Evolutionary conservation across 345 rosid species (phyloP).

Genomic region (Arabis hirsuta): DNA sequence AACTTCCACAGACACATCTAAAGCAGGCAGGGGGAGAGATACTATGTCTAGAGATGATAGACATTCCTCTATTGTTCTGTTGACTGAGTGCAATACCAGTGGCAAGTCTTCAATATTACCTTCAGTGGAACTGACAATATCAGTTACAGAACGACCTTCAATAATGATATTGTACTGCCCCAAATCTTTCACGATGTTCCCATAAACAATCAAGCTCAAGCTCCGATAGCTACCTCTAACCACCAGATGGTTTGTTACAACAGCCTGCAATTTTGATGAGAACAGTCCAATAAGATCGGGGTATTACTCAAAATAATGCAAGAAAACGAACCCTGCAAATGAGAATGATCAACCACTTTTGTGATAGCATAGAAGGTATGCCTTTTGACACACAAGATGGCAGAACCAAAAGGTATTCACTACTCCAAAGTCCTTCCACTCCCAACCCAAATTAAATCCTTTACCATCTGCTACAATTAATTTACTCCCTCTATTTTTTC

Average conservation of each 20-base stretch:
- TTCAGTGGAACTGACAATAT: slow-evolving; percentile 82
- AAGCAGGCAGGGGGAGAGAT: slow-evolving; percentile 56
- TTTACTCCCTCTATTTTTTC: slow-evolving; percentile 15
- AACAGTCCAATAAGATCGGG: slow-evolving; percentile 20
- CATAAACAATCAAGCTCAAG: slow-evolving; percentile 87
- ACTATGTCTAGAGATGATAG: slow-evolving; percentile 66
- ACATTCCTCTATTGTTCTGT: slow-evolving; percentile 70
- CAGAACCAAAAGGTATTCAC: slow-evolving; percentile 1
- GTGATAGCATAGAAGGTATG: slow-evolving; percentile 3
- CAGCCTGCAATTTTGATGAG: slow-evolving; percentile 67
- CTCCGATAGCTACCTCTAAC: slow-evolving; percentile 97
- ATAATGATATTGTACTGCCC: slow-evolving; percentile 97
- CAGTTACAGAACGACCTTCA: slow-evolving; percentile 85
- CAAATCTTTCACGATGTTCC: slow-evolving; percentile 95
- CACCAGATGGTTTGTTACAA: slow-evolving; percentile 95
- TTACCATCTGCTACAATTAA: slow-evolving; percentile 27
- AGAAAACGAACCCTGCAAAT: slow-evolving; percentile 12
- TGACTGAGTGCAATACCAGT: slow-evolving; percentile 69
- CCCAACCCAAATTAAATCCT: slow-evolving; percentile 21
- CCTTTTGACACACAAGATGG: slow-evolving; percentile 34
- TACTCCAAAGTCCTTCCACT: neutral
- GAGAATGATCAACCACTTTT: slow-evolving; percentile 9
- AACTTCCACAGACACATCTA: slow-evolving; percentile 71
- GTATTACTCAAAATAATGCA: slow-evolving; percentile 6
- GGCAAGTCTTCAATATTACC: slow-evolving; percentile 96